Evolutionary conservation across 2,329 filamentous ascomycete genomes (phyloP).

Genomic region (Cercospora sp.): DNA sequence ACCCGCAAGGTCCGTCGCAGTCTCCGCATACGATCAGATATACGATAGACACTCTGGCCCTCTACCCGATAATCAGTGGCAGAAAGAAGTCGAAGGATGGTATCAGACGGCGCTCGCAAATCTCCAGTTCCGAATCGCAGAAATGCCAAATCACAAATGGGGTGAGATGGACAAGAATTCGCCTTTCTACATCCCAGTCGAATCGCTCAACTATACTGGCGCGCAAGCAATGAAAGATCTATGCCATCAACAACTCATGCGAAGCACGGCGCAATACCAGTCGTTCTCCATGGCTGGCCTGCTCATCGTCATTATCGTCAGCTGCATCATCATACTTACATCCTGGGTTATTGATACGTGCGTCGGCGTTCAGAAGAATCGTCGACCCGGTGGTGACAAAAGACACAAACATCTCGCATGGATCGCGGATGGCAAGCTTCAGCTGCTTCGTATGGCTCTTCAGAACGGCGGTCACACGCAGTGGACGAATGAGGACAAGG

Average conservation of each 20-base stretch:
- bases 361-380: neutral
- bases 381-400: neutral
- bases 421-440: neutral
- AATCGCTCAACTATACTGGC: neutral
- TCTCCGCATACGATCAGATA: neutral
- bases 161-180: neutral
- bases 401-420: neutral
- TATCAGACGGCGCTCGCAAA: neutral
- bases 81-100: neutral
- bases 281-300: neutral
- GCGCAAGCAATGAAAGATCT: neutral
- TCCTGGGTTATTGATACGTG: conserved; percentile 10
- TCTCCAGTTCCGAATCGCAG: neutral
- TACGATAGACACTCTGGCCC: neutral
- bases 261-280: neutral
- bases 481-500: neutral
- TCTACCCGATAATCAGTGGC: neutral
- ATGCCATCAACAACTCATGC: neutral
- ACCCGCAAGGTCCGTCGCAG: neutral
- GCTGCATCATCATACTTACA: conserved; percentile 12
- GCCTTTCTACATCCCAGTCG: neutral
- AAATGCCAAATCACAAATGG: neutral
- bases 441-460: neutral
- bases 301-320: conserved; percentile 10
- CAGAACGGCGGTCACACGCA: neutral